phyloP scores from a whole-genome alignment of 2,329 filamentous ascomycete species.

The Alternaria conjuncta region DNA sequence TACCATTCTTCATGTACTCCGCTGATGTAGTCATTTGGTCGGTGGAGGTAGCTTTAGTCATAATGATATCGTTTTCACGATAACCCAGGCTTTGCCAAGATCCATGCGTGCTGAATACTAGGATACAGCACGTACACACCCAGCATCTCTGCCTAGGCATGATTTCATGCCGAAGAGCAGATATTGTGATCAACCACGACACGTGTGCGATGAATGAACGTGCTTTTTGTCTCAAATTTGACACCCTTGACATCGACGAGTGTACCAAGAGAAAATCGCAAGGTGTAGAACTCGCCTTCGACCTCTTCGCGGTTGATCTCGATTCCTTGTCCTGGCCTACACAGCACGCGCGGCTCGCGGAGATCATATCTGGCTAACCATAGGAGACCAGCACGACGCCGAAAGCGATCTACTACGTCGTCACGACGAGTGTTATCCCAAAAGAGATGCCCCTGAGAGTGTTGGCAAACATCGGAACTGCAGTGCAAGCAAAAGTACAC shows the following conservation, averaged over 20 bases:
- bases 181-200: neutral
- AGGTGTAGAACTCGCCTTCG: neutral
- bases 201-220: neutral
- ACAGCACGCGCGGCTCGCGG: neutral
- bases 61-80: neutral
- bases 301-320: neutral
- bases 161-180: neutral
- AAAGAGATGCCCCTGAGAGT: neutral
- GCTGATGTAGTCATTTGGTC: neutral
- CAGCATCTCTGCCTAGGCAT: neutral
- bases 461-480: neutral
- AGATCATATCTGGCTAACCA: neutral
- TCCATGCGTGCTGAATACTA: neutral
- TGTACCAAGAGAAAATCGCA: neutral
- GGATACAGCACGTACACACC: neutral
- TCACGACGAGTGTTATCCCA: neutral
- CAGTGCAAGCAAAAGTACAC: neutral
- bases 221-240: neutral
- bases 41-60: neutral
- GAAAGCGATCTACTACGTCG: neutral
- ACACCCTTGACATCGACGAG: neutral
- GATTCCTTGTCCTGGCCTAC: neutral
- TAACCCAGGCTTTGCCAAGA: neutral
- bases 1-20: neutral
- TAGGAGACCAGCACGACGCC: neutral